Base-by-base conservation (phyloP, 2,329 filamentous ascomycete genomes). In the Xylariaceae sp. region DNA sequence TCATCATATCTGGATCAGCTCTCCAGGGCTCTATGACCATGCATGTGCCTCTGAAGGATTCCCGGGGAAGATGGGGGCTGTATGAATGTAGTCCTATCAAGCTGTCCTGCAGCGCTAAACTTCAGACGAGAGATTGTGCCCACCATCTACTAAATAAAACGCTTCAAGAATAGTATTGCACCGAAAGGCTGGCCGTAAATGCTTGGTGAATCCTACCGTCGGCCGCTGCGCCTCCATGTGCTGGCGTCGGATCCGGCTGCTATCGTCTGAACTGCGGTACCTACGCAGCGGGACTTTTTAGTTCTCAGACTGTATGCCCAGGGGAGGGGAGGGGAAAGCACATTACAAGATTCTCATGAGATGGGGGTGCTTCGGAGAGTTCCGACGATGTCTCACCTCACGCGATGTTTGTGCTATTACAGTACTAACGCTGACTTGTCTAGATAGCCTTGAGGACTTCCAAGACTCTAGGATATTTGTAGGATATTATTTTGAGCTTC, bases 1-100 rank as follows among this genome's bases (percentile, higher is more conserved):
- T 48, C 32, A 52, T 53, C 55, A 16, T 37, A 53, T 44, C 32
- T 49, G 21, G 16, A 21, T 46, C 52, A 45, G 41, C 43, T 46
- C 45, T 33, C 33, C n/a, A 45, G 27, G 44, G 33, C 32, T 29
- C 32, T 10, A 18, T 30, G 29, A 50, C 20, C 35, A 41, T 42
- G 29, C 8, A 41, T 39, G 47, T 52, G 35, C 23, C n/a, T 49
- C 53, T 40, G 60, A 57, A 61, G 50, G 50, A 59, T 55, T 50
- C 41, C 45, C 50, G 52, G 52, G 52, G 52, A 50, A 54, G 30
- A 61, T 59, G 62, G 62, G 63, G 64, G 59, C 62, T 50, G 30
- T 52, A 54, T 50, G 35, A 41, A 32, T 41, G 37, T 58, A 27
- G 48, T 55, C 61, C 60, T 63, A 58, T 64, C 51, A 57, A 60